Percentiles rank a stretch among this genome's conserved stretches.
Evolutionary conservation across 2,329 filamentous ascomycete genomes (phyloP).

Genomic region (Plenodomus tracheiphilus): DNA sequence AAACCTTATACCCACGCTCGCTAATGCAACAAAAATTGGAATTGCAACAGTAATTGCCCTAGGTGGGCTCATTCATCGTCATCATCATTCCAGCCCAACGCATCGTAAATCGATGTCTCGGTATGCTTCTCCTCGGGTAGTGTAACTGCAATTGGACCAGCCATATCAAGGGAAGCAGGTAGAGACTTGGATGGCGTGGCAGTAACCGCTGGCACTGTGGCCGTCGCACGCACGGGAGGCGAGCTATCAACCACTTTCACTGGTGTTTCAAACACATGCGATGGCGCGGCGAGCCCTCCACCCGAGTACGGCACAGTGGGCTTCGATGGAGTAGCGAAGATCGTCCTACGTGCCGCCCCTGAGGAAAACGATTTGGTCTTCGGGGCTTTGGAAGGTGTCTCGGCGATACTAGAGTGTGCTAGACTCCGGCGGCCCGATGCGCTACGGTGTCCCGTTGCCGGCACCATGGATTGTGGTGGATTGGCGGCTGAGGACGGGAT

Average conservation of each 20-base stretch:
- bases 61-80: neutral
- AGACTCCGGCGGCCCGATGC: constrained; percentile 34
- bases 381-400: constrained; percentile 49
- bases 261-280: constrained; percentile 28
- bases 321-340: constrained; percentile 42
- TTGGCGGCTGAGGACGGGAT: constrained; percentile 49
- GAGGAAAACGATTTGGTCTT: constrained; percentile 31
- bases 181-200: constrained; percentile 25
- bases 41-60: neutral
- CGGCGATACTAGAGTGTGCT: constrained; percentile 39
- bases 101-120: constrained; percentile 46
- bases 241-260: constrained; percentile 21
- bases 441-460: constrained; percentile 33
- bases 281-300: constrained; percentile 1
- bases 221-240: constrained; percentile 6
- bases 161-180: constrained; percentile 1
- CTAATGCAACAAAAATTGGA: constrained; percentile 39
- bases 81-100: constrained; percentile 53
- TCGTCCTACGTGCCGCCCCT: constrained; percentile 27
- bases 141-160: constrained; percentile 8
- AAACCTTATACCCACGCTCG: constrained; percentile 21
- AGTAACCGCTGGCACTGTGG: constrained; percentile 14
- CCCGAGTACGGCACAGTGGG: constrained; percentile 5
- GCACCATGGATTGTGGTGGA: constrained; percentile 26
- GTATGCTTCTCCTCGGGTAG: constrained; percentile 12